Evolutionary conservation across 768 basidiomycete species (phyloP).

Genomic region (Psilocybe cubensis): DNA sequence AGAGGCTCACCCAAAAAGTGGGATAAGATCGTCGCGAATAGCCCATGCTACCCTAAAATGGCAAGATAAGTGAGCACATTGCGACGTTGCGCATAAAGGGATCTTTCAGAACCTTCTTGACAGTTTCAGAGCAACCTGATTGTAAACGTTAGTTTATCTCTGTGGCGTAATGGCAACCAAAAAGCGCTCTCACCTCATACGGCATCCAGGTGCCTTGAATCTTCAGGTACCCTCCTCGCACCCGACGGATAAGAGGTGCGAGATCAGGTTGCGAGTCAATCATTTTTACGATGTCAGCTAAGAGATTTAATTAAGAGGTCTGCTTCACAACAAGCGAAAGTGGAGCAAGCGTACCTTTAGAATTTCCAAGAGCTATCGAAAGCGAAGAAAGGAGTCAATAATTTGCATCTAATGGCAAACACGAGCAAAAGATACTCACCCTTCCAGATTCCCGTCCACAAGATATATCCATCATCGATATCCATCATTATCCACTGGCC

Average conservation of each 20-base stretch:
- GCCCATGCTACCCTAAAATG: conserved; percentile 78
- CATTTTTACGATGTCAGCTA: conserved; percentile 93
- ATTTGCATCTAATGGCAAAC: background rate
- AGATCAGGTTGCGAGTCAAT: conserved; percentile 91
- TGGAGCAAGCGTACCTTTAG: conserved; percentile 65
- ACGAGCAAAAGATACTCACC: conserved; percentile 44
- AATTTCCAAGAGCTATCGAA: conserved; percentile 75
- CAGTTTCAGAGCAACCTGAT: conserved; percentile 75
- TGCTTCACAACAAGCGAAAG: conserved; percentile 1
- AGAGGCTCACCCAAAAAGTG: conserved; percentile 78
- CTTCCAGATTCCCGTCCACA: conserved; percentile 97
- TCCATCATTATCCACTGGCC: conserved; percentile 97
- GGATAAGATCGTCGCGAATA: conserved; percentile 83
- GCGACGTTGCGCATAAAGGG: conserved; percentile 3
- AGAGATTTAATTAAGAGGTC: conserved; percentile 4
- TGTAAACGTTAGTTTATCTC: conserved; percentile 14
- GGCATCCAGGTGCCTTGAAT: conserved; percentile 97
- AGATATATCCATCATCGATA: conserved; percentile 88
- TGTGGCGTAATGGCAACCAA: conserved; percentile 15
- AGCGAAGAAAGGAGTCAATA: conserved; percentile 2
- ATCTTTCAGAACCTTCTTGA: conserved; percentile 67
- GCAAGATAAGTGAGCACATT: conserved; percentile 12
- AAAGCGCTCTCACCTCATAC: conserved; percentile 63
- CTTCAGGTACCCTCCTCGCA: conserved; percentile 87
- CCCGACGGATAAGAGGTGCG: conserved; percentile 78